Evolutionary conservation across 2,329 filamentous ascomycete genomes (phyloP), one percentile per base, ranked within the genome.

Genomic region (Nemania sp.): DNA sequence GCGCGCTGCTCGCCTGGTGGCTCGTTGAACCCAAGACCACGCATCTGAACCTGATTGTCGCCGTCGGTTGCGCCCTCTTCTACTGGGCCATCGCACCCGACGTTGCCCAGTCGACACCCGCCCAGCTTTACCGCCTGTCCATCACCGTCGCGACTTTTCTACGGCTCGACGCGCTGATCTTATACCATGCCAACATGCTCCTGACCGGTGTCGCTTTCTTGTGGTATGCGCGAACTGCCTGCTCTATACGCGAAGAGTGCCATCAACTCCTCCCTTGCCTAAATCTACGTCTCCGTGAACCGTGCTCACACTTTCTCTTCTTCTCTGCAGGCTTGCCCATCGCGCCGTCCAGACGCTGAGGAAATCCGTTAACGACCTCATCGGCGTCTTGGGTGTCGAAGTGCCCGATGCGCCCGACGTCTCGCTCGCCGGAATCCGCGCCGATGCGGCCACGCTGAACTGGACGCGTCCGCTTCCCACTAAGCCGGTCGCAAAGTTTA

Each of bases 351-450:
- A 92, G 69, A 94, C 95, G 31, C 80, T 97, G 49, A 88, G 90
- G 74, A 96, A 93, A 65, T 91, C 93, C 20, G 91, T 96, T 52
- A 90, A 93, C 52, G 86, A 96, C 60, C 83, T 99, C 42, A 92
- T 97, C 65, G 86, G 86, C 64, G 90, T 97, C 44, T 84, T 99
- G 42, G 92, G 93, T 55, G 86, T 97, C 69, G 94, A 99, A 68
- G 93, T 99, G 46, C 94, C 94, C 57, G 87, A 91, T 59, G 81
- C 90, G 20, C 94, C 94, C 47, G 86, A 92, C 68, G 89, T 97
- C 34, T 96, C 91, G 47, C 83, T 99, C 28, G 91, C 93, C 50
- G 91, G 89, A 59, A 94, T 99, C 64, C 89, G 88, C 63, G 81
- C 90, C 23, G 90, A 95, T 70, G 90, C 91, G 52, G 89, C 95